Base-by-base conservation (phyloP, 306 rosid genomes). In the Medicago lupulina region DNA sequence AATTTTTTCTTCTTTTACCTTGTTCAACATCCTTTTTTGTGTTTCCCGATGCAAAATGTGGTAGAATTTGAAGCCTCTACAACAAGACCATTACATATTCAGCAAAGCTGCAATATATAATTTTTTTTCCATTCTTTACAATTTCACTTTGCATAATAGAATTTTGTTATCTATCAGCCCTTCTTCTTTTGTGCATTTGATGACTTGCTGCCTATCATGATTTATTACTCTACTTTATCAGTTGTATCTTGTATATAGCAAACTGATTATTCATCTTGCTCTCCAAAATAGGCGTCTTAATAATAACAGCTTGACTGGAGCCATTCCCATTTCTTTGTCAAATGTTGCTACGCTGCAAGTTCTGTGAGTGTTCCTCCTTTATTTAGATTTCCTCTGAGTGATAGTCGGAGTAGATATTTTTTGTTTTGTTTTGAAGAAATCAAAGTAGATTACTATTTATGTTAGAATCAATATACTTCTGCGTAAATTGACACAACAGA, bases 261-360 rank as follows among this genome's bases (percentile, higher is more conserved):
- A 28, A 28, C 31, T 28, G 31, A 28, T 28, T 28, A 28, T 3
- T 17, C 55, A 81, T 67, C 73, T 41, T 69, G 44, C 76, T 53
- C 83, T 65, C 25, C 67, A 73, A 75, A 82, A 83, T 75, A 96
- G 99, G 90, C 99, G 98, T 87, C 98, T 96, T 75, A 92, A 90
- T 82, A 96, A 92, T 85, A 96, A 92, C 89, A 88, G 8, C 86
- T 87, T 96, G 86, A 4, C 80, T 0, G 99, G 94, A 76, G 6
- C 2, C 47, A 96, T 96, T 87, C 97, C 99, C 23, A 0, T 19
- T 55, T 5, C 82, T 28, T 86, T 96, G 86, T 90, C 99, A 25
- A 71, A 1, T 0, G 82, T 90, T 77, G 0, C 0, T 7, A 80
- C 97, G 18, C 85, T 96, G 75, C 97, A 92, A 90, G 99, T 96